Evolutionary conservation across 2,329 filamentous ascomycete species (phyloP).

Genomic region (Colletotrichum lindemuthianum): DNA sequence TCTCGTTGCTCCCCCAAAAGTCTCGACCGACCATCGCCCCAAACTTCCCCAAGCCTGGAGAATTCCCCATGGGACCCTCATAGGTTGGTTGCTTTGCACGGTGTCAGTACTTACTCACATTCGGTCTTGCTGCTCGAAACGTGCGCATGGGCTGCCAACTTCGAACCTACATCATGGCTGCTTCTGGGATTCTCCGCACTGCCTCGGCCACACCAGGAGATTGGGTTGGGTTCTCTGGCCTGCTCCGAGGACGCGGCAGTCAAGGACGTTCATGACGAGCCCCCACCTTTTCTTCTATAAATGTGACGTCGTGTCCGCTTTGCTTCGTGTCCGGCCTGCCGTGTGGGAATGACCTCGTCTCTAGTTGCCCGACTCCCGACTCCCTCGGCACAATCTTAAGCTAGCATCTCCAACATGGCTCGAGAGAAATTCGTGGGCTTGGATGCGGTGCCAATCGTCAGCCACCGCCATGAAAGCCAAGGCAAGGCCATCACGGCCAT

Average conservation of each 20-base stretch:
- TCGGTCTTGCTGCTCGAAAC: conserved; percentile 23
- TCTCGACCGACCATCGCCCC: conserved; percentile 29
- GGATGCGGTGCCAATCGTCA: conserved; percentile 28
- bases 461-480: conserved; percentile 16
- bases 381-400: not conserved
- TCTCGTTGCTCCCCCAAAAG: conserved; percentile 28
- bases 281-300: conserved; percentile 26
- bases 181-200: conserved; percentile 25
- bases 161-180: conserved; percentile 7
- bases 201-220: conserved; percentile 27
- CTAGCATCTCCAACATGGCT: conserved; percentile 17
- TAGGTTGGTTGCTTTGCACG: too few relatives aligned
- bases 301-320: conserved; percentile 13
- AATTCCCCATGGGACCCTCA: conserved; percentile 33
- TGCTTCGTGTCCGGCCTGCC: not conserved
- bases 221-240: conserved; percentile 8
- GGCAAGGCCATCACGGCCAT: conserved; percentile 35
- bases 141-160: conserved; percentile 9
- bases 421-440: conserved; percentile 28
- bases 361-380: not conserved
- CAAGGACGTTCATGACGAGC: not conserved
- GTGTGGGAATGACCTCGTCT: conserved; percentile 30
- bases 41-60: not conserved
- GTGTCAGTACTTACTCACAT: not conserved
- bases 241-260: not conserved